A percentile compares a stretch with the other conserved stretches of the same genome.
These are phyloP conservation scores for Pseudozyma sp. DNA, from an alignment of 1,284 basidiomycete genomes.

Conservation along the genomic window DNA sequence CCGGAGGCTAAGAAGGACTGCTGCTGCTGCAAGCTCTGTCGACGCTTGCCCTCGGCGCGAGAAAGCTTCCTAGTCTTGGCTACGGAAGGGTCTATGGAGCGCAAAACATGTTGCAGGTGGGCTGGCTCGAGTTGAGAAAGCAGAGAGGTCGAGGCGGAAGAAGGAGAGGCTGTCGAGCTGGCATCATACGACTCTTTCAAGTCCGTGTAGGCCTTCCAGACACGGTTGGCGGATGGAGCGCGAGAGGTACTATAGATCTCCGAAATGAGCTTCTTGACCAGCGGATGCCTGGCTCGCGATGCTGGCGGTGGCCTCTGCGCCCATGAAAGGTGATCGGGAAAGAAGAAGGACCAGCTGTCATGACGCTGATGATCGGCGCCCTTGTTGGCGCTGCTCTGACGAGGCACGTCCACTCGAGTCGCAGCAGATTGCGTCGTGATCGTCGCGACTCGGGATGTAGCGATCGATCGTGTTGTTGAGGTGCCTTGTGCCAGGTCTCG, in stretches of 20 bases:
- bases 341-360: slow-evolving; percentile 50
- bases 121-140: slow-evolving; percentile 35
- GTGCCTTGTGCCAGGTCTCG: slow-evolving; percentile 13
- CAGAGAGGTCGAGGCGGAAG: slow-evolving; percentile 27
- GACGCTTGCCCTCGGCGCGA: slow-evolving; percentile 29
- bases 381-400: background rate
- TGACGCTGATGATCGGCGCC: slow-evolving; percentile 7
- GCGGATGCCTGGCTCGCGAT: slow-evolving; percentile 39
- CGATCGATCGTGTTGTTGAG: background rate
- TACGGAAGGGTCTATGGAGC: slow-evolving; percentile 52
- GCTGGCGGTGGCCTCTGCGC: slow-evolving; percentile 1
- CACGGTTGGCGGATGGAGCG: slow-evolving; percentile 38
- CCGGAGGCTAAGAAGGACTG: slow-evolving; percentile 17
- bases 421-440: background rate
- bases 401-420: background rate
- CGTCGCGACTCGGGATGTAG: background rate
- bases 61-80: slow-evolving; percentile 23
- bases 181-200: slow-evolving; percentile 34
- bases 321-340: slow-evolving; percentile 35
- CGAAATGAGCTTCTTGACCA: slow-evolving; percentile 47
- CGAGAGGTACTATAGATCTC: slow-evolving; percentile 51
- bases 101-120: slow-evolving; percentile 45
- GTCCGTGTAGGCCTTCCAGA: slow-evolving; percentile 52
- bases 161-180: slow-evolving; percentile 2
- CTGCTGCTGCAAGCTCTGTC: slow-evolving; percentile 31